Evolutionary conservation across 129 eudicot genomes (phyloP), one percentile per base, ranked within the genome.

Genomic region (Helianthus tuberosus): DNA sequence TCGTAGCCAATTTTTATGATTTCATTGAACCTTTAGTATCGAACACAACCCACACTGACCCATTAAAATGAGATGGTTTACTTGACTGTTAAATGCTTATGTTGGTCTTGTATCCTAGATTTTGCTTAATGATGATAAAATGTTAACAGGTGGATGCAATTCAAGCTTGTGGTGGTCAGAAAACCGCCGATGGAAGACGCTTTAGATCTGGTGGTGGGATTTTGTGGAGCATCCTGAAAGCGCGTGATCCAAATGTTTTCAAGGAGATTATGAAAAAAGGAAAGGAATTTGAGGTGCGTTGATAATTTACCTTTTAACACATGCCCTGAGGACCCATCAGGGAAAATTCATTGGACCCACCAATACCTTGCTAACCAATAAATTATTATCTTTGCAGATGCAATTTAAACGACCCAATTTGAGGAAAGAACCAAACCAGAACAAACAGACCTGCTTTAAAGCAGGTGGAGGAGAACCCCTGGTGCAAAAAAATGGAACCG

Each of bases 141-240:
- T 54, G 61, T 68, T 66, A 68, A 78, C 85, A 94, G 96, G 98
- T 94, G 67, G 97, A 88, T 69, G 97, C 93, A 48, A 87, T 94
- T 79, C 96, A 94, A 77, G 82, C 96, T 69, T 90, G 98, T 72
- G 96, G 97, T 66, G 97, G 98, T 66, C 98, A 94, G 82, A 94
- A 86, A 86, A 86, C 93, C 64, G 78, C 81, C 44, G 91, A 85
- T 81, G 93, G 89, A 35, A 71, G 74, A 41, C 96, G 97, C 7
- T 61, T 29, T 32, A 80, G 86, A 66, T 79, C 59, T 8, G 96
- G 93, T 43, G 97, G 98, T 65, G 98, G 96, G 29, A 83, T 93
- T 64, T 79, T 93, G 71, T 86, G 96, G 95, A 86, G 77, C 75
- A 86, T 89, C 62, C 80, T 93, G 15, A 86, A 86, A 86, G 62